phyloP scores from a whole-genome alignment of 352 stramenopile species.

The Elongisporangium anandrum region DNA sequence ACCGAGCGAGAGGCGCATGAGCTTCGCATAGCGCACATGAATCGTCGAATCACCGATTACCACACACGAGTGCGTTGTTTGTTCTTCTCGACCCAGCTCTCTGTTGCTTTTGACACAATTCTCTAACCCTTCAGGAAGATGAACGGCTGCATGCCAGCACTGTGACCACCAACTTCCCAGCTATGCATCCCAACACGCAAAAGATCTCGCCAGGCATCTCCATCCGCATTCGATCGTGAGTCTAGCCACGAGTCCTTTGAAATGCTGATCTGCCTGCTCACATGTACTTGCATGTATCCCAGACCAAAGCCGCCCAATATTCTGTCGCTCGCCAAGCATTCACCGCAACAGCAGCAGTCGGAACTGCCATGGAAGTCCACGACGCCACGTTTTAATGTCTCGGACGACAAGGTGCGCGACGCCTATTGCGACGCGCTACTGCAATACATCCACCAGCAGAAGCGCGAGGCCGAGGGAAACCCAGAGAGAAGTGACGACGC shows the following conservation, averaged over 20 bases:
- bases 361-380: conserved; percentile 26
- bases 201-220: conserved; percentile 50
- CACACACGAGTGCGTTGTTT: conserved; percentile 46
- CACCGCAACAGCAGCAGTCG: conserved; percentile 12
- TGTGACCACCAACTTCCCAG: conserved; percentile 70
- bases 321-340: conserved; percentile 32
- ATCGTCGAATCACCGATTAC: conserved; percentile 76
- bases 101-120: too few species aligned
- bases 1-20: conserved; percentile 52
- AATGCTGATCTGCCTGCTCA: too few species aligned
- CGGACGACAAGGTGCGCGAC: conserved; percentile 47
- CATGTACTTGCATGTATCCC: too few species aligned
- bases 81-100: too few species aligned
- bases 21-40: conserved; percentile 72
- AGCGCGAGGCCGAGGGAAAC: conserved; percentile 27
- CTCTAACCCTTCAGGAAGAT: conserved; percentile 31
- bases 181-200: conserved; percentile 74
- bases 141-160: conserved; percentile 58
- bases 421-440: conserved; percentile 66
- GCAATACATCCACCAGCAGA: conserved; percentile 69
- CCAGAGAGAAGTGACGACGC: not conserved
- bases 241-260: too few species aligned
- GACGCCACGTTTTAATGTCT: conserved; percentile 30
- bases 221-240: conserved; percentile 73
- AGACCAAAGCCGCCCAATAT: conserved; percentile 63